phyloP scores from a whole-genome alignment of 257 asterid genomes.

The Gardenia jasminoides region DNA sequence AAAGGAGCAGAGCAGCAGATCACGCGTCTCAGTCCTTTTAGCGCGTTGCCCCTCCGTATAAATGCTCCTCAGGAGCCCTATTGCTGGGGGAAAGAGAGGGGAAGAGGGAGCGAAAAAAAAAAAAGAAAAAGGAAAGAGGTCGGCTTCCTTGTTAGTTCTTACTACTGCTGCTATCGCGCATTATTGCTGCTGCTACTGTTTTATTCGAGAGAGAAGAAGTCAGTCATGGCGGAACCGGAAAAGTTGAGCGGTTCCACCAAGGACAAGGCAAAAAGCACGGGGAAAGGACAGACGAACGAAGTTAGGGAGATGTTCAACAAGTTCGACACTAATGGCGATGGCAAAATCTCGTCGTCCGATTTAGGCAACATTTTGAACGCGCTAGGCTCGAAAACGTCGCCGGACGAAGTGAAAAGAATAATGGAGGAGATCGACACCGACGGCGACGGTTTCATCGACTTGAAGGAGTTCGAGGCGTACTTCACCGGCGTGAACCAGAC shows the following conservation, averaged over 20 bases:
- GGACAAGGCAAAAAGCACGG: not conserved
- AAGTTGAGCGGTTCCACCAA: conserved; percentile 15
- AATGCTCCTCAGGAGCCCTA: not conserved
- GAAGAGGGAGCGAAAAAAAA: no score
- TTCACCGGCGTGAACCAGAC: conserved; percentile 34
- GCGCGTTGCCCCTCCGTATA: no score
- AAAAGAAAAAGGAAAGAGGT: conserved; percentile 33
- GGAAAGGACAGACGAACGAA: conserved; percentile 17
- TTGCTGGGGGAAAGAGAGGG: no score
- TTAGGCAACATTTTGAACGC: conserved; percentile 39
- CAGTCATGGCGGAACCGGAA: conserved; percentile 10
- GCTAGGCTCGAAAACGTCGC: conserved; percentile 50
- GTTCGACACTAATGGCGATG: conserved; percentile 60
- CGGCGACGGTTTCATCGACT: conserved; percentile 88
- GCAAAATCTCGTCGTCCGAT: conserved; percentile 46
- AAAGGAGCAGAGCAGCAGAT: no score
- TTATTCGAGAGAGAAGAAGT: not conserved
- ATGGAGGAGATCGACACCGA: conserved; percentile 77
- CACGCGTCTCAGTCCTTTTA: no score
- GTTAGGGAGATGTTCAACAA: conserved; percentile 40
- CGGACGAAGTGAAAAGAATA: conserved; percentile 54
- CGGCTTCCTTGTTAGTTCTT: not conserved
- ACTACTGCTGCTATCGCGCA: no score
- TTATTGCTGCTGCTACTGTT: no score
- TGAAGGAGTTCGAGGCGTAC: conserved; percentile 71